Evolutionary conservation across 208 protist species (phyloP), one percentile per base, ranked within the genome.

Genomic region (Acanthamoeba sp.): DNA sequence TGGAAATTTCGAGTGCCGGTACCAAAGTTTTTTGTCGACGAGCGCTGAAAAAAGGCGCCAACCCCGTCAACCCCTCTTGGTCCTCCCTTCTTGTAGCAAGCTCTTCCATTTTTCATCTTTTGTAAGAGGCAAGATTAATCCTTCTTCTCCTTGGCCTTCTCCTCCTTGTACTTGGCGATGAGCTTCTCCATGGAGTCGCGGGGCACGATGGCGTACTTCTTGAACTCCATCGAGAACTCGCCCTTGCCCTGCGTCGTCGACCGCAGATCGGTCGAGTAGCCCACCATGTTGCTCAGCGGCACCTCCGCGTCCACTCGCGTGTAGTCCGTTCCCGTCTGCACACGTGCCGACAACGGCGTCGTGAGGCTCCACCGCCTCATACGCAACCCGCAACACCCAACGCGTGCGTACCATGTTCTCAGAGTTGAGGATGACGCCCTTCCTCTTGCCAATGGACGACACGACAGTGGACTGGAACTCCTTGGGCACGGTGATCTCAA

Each of bases 211-310:
- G 32, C 71, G 85, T 98, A 97, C 36, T 89, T 87, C 18, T 88
- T 76, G 94, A 98, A 98, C 95, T 98, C 98, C 98, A 99, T 99
- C 6, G 95, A 88, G 91, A 97, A 99, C 96, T 98, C 98, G 32
- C 97, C 96, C 93, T 96, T 97, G 71, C 96, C 96, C 93, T 95
- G 96, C 27, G 98, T 98, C 42, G 59, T 38, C 18, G 95, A 96
- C 42, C 98, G 94, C 36, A 99, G 95, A 50, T 98, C 97, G 22
- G 97, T 98, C 5, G 96, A 97, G 84, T 98, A 99, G 90, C 98
- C 98, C 95, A 99, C 98, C 98, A 99, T 99, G 80, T 96, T 84
- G 59, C 95, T 94, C 20, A 99, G 95, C 45, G 98, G 98, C 12
- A 98, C 97, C 62, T 98, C 96, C 22, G 96, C 95, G 16, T 82